Evolutionary conservation across 768 basidiomycete genomes (phyloP), one percentile per base, ranked within the genome.

Genomic region (Mycena venus): DNA sequence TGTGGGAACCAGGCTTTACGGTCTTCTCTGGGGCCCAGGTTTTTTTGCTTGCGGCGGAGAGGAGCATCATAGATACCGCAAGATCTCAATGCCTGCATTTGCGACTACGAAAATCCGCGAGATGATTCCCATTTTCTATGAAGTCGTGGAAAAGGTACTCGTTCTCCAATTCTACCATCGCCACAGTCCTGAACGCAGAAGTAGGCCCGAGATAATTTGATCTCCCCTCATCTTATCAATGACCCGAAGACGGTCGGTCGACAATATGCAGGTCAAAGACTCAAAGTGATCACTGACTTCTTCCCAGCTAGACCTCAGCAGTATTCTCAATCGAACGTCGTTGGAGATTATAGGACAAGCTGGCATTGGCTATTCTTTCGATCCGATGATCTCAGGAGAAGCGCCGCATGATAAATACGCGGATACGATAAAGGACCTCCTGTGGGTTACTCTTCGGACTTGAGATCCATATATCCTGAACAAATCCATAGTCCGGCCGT

Each of bases 321-420:
- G 25, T n/a, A 56, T 68, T 19, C 40, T 44, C 1, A 29, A 19
- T 6, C 67, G 67, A 11, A 34, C 42, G 19, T 59, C 55, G 4
- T 12, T 59, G 12, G 55, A 59, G 42, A n/a, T 68, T 8, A 68
- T 68, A 4, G 67, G 67, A 2, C 55, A 29, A 1, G n/a, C 27
- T 8, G 67, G 67, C 7, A 58, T 68, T 7, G 67, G 67, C 12
- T 68, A 68, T 17, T 68, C 67, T 4, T 68, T 68, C 31, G 67
- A 68, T 14, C n/a, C 55, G 15, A 68, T 68, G 66, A 8, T 59
- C 4, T 31, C 55, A 1, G 56, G 55, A 19, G 27, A 59, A 12
- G 14, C 12, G 14, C 34, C 21, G 5, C 11, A 44, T 4, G 42
- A 68, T n/a, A n/a, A 47, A 19, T 68, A 68, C 25, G 67, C 67